These are phyloP conservation scores for Stereocaulon alpinum DNA, from an alignment of 495 filamentous ascomycete genomes.

Conservation along the genomic window DNA sequence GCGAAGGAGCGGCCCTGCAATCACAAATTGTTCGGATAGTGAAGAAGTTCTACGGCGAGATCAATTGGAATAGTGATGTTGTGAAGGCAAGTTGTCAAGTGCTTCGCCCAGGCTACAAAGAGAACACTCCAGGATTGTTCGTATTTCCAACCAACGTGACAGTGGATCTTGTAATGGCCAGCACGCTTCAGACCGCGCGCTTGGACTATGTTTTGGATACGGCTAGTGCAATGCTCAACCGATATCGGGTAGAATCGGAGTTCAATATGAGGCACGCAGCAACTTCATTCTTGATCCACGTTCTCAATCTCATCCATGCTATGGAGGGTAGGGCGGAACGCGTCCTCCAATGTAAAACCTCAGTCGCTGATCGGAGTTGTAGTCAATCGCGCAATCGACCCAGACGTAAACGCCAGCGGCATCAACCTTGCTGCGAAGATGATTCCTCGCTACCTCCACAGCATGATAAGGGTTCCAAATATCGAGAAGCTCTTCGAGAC, in stretches of 20 bases:
- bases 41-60: slow-evolving; percentile 23
- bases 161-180: slow-evolving; percentile 57
- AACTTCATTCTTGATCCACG: slow-evolving; percentile 49
- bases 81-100: slow-evolving; percentile 69
- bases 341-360: slow-evolving; percentile 2
- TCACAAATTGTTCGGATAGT: slow-evolving; percentile 48
- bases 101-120: slow-evolving; percentile 67
- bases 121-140: slow-evolving; percentile 65
- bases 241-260: slow-evolving; percentile 43
- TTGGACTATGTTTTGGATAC: slow-evolving; percentile 67
- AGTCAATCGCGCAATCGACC: slow-evolving; percentile 51
- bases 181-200: slow-evolving; percentile 52
- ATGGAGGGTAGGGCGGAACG: slow-evolving; percentile 43
- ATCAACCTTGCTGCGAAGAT: slow-evolving; percentile 62
- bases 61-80: slow-evolving; percentile 48
- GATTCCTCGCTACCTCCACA: slow-evolving; percentile 50
- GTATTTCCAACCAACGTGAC: slow-evolving; percentile 62
- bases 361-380: slow-evolving; percentile 23
- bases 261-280: slow-evolving; percentile 38
- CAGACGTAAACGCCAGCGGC: slow-evolving; percentile 67
- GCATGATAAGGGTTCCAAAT: slow-evolving; percentile 43
- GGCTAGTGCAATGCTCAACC: slow-evolving; percentile 63
- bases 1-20: slow-evolving; percentile 45
- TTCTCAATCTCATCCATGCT: slow-evolving; percentile 51
- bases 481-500: slow-evolving; percentile 69